A percentile compares a stretch with the other conserved stretches of the same genome.
Conservation (phyloP, 768 basidiomycete genomes). For the Suillus ampliporus region DNA sequence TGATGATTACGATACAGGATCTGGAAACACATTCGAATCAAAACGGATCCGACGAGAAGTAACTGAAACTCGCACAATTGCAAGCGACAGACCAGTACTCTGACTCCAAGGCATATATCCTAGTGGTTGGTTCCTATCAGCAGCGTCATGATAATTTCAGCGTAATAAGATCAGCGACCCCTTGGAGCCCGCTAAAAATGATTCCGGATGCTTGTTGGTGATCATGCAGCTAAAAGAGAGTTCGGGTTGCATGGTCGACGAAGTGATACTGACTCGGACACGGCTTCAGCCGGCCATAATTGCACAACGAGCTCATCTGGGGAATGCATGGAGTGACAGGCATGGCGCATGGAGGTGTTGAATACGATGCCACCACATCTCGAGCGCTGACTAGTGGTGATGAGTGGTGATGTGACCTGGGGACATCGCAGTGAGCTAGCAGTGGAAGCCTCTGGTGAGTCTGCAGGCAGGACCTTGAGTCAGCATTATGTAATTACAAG, state of each 20-base stretch:
- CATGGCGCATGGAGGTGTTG: not conserved
- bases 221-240: constrained; percentile 11
- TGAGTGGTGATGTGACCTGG: not conserved
- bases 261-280: constrained; percentile 8
- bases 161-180: not conserved
- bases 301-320: not conserved
- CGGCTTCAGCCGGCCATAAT: not conserved
- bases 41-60: not conserved
- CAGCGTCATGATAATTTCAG: too few relatives aligned
- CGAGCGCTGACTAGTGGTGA: not conserved
- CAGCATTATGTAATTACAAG: too few relatives aligned
- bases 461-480: not conserved
- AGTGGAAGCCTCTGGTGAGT: too few relatives aligned
- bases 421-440: not conserved
- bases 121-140: not conserved
- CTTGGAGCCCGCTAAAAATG: constrained; percentile 2
- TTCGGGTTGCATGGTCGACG: constrained; percentile 3
- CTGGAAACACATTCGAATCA: not conserved
- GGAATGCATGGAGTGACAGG: not conserved
- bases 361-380: not conserved
- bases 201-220: not conserved
- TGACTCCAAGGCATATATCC: constrained; percentile 8
- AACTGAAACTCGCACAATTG: not conserved
- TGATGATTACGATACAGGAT: not conserved
- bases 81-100: constrained; percentile 11